These are phyloP conservation scores for Gamarada debralockiae DNA, from an alignment of 495 filamentous ascomycete species.

Conservation along the genomic window DNA sequence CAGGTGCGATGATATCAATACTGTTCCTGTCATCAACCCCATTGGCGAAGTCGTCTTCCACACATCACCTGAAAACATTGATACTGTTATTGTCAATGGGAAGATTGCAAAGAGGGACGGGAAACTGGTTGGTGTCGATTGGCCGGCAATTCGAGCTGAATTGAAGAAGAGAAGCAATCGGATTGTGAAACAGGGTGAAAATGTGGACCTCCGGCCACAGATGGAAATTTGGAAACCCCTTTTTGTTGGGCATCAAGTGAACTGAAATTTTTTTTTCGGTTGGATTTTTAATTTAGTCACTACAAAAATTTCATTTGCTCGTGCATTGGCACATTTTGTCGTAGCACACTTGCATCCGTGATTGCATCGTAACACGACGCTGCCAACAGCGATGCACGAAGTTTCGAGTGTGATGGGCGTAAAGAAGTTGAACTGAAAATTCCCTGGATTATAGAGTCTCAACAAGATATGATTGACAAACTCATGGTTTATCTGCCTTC, in stretches of 20 bases:
- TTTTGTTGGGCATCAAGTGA: no score
- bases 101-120: constrained; percentile 32
- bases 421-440: background rate
- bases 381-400: background rate
- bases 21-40: constrained; percentile 36
- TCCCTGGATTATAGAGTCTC: background rate
- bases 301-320: no score
- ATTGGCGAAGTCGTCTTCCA: constrained; percentile 40
- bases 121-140: background rate
- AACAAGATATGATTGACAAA: background rate
- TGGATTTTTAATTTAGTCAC: no score
- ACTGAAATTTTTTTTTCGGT: no score
- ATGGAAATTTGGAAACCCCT: background rate
- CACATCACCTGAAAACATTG: constrained; percentile 35
- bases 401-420: background rate
- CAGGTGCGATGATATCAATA: constrained; percentile 31
- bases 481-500: background rate
- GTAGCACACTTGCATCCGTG: no score
- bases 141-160: background rate
- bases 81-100: constrained; percentile 42
- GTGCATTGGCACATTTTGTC: no score
- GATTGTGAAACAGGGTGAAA: background rate
- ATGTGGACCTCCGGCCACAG: background rate
- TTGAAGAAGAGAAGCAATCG: background rate
- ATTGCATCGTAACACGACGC: background rate